These are phyloP conservation scores for Nidula microcarpa DNA, from an alignment of 768 basidiomycete species.

Conservation along the genomic window DNA sequence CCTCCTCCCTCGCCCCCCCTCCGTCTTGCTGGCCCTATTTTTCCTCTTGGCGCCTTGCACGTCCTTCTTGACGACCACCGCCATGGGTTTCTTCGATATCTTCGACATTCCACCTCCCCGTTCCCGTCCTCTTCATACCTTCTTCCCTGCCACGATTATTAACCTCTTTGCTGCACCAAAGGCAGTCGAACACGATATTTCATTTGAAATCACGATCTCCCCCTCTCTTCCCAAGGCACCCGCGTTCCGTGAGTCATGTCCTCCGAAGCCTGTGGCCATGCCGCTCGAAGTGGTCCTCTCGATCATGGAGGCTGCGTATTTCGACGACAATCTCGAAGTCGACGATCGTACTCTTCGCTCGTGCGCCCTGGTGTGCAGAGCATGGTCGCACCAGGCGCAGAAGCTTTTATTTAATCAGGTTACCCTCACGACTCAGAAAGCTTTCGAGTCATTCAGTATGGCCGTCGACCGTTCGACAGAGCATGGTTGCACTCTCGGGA, in stretches of 20 bases:
- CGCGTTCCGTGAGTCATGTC: not conserved
- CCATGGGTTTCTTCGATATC: slow-evolving; percentile 27
- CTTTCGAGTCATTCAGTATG: slow-evolving; percentile 49
- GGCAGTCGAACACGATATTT: slow-evolving; percentile 31
- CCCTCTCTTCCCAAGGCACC: slow-evolving; percentile 2
- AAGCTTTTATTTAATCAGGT: slow-evolving; percentile 60
- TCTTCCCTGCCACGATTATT: slow-evolving; percentile 14
- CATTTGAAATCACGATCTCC: slow-evolving; percentile 31
- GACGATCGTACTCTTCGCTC: slow-evolving; percentile 41
- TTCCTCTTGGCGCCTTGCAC: too few species aligned
- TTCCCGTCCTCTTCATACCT: slow-evolving; percentile 12
- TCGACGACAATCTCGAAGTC: slow-evolving; percentile 28
- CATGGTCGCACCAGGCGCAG: slow-evolving; percentile 65
- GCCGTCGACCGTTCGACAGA: slow-evolving; percentile 45
- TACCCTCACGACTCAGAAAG: slow-evolving; percentile 47
- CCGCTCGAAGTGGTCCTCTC: slow-evolving; percentile 63
- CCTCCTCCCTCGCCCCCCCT: slow-evolving; percentile 9
- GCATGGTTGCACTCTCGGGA: slow-evolving; percentile 47
- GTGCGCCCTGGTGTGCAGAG: slow-evolving; percentile 62
- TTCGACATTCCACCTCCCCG: slow-evolving; percentile 22
- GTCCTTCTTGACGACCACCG: not conserved
- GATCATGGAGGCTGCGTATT: slow-evolving; percentile 58
- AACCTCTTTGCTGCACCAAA: slow-evolving; percentile 21
- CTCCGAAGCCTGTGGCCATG: slow-evolving; percentile 18
- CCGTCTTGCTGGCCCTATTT: slow-evolving; percentile 6